These are phyloP conservation scores for Fusarium humuli DNA, from an alignment of 2,329 filamentous ascomycete species.

Conservation along the genomic window DNA sequence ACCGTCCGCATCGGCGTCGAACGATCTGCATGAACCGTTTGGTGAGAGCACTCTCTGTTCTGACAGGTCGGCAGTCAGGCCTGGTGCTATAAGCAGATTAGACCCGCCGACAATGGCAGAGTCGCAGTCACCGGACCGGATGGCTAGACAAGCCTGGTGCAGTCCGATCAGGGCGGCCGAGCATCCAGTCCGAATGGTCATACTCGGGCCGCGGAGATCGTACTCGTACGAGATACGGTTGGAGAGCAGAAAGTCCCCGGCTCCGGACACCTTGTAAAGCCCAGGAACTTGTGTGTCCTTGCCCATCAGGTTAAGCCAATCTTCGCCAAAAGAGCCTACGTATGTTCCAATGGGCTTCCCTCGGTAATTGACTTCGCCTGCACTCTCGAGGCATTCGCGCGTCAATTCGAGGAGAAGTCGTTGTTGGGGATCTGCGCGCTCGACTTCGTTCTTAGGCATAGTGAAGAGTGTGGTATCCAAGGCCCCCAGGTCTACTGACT, in stretches of 20 bases:
- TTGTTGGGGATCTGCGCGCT: slow-evolving; percentile 53
- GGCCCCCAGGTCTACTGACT: slow-evolving; percentile 40
- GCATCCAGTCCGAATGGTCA: slow-evolving; percentile 53
- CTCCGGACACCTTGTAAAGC: slow-evolving; percentile 8
- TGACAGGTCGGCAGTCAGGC: slow-evolving; percentile 37
- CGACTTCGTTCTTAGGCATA: slow-evolving; percentile 28
- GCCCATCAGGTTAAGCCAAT: slow-evolving; percentile 42
- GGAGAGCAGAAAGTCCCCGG: slow-evolving; percentile 44
- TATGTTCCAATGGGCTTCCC: slow-evolving; percentile 5
- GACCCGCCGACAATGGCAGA: slow-evolving; percentile 50
- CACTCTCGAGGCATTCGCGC: slow-evolving; percentile 51
- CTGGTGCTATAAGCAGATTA: slow-evolving; percentile 50
- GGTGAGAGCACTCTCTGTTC: slow-evolving; percentile 46
- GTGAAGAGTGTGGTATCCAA: slow-evolving; percentile 41
- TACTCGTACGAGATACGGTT: slow-evolving; percentile 50
- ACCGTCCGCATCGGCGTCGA: slow-evolving; percentile 57
- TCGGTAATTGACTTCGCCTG: slow-evolving; percentile 44
- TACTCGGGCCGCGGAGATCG: slow-evolving; percentile 62
- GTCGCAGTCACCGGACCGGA: slow-evolving; percentile 45
- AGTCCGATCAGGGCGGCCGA: slow-evolving; percentile 50
- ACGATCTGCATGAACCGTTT: slow-evolving; percentile 47
- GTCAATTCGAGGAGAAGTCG: slow-evolving; percentile 52
- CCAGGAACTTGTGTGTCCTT: slow-evolving; percentile 7
- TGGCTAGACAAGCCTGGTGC: slow-evolving; percentile 48
- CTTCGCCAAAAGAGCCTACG: slow-evolving; percentile 49